Evolutionary conservation across 2,329 filamentous ascomycete species (phyloP).

Genomic region (Colletotrichum somersetense): DNA sequence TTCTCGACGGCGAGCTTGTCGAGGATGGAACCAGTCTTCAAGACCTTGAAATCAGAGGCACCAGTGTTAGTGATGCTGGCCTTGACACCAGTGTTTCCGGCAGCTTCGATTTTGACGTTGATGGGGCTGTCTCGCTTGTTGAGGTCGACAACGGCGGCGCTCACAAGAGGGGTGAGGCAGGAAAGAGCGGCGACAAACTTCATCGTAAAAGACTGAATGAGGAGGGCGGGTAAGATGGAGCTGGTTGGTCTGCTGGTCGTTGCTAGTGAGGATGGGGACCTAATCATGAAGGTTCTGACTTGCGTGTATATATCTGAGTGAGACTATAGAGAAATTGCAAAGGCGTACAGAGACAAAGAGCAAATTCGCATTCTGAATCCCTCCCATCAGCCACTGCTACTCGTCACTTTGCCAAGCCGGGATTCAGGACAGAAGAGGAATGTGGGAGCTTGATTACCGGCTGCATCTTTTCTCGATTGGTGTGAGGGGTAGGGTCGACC

Average conservation of each 20-base stretch:
- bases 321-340: neutral
- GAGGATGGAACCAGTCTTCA: constrained; percentile 67
- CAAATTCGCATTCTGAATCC: too few species aligned
- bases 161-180: constrained; percentile 52
- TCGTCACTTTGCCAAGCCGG: constrained; percentile 22
- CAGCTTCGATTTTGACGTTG: constrained; percentile 60
- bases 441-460: neutral
- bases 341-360: too few species aligned
- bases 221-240: neutral
- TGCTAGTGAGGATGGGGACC: constrained; percentile 6
- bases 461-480: neutral
- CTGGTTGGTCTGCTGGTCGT: constrained; percentile 13
- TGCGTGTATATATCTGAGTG: constrained; percentile 22
- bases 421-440: constrained; percentile 21
- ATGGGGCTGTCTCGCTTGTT: constrained; percentile 57
- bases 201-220: constrained; percentile 48
- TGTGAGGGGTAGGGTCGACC: neutral
- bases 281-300: constrained; percentile 17
- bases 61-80: constrained; percentile 67
- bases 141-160: constrained; percentile 51
- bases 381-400: neutral
- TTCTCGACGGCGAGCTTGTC: constrained; percentile 67
- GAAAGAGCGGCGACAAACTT: constrained; percentile 54
- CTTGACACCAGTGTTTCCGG: constrained; percentile 66
- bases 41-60: constrained; percentile 60